These are phyloP conservation scores for Oryza longistaminata DNA, from an alignment of 176 grass and related monocot genomes.

Conservation along the genomic window DNA sequence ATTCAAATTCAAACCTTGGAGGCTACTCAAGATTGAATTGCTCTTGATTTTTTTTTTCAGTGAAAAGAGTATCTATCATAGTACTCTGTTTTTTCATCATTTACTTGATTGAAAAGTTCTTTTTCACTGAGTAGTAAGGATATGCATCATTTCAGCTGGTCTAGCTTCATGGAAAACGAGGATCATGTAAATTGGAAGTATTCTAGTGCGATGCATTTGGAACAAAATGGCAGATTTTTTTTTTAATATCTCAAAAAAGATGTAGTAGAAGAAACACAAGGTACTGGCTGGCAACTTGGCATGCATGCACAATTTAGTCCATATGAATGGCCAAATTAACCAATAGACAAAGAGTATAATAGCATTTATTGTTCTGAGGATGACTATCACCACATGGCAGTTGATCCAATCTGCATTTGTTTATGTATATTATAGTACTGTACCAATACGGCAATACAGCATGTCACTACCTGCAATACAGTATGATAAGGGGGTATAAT, in stretches of 20 bases:
- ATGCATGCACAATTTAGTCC: neutral
- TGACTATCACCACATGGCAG: neutral
- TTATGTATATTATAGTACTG: neutral
- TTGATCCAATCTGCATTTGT: neutral
- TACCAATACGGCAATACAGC: neutral
- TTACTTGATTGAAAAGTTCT: neutral
- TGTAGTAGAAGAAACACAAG: neutral
- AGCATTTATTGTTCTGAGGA: neutral
- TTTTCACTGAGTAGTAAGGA: neutral
- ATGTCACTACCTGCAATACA: slow-evolving; percentile 7
- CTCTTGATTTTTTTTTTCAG: neutral
- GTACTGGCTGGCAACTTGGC: no score
- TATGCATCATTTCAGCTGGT: neutral
- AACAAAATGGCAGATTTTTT: neutral
- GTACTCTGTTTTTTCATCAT: neutral
- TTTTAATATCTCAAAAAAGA: no score
- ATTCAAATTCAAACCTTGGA: no score
- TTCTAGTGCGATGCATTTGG: neutral
- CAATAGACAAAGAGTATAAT: neutral
- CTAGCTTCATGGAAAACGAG: no score
- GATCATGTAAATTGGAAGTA: neutral
- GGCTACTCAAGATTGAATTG: neutral
- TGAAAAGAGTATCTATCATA: neutral
- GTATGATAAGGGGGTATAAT: no score
- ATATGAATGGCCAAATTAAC: neutral